A percentile compares a stretch with the other conserved stretches of the same genome.
Evolutionary conservation across 2,329 filamentous ascomycete species (phyloP).

Genomic region (Zymoseptoria tritici): DNA sequence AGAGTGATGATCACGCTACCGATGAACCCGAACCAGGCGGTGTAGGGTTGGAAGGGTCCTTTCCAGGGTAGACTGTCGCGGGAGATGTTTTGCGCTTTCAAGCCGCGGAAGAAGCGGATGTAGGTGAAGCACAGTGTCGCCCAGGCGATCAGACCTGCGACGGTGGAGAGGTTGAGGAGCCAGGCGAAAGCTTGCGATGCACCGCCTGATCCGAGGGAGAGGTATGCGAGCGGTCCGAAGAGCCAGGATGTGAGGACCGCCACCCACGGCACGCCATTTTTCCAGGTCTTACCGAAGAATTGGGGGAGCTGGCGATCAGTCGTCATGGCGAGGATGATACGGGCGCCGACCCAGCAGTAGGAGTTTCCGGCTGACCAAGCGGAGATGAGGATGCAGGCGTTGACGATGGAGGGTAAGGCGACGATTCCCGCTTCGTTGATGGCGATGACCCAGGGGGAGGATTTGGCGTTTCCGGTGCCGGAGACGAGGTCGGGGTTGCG

Average conservation of each 20-base stretch:
- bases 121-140: slow-evolving; percentile 35
- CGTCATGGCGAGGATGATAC: slow-evolving; percentile 53
- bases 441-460: slow-evolving; percentile 61
- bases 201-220: slow-evolving; percentile 26
- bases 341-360: slow-evolving; percentile 46
- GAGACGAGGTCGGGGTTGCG: slow-evolving; percentile 45
- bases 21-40: slow-evolving; percentile 15
- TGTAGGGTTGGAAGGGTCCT: slow-evolving; percentile 11
- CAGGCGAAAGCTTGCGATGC: slow-evolving; percentile 18
- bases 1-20: slow-evolving; percentile 21
- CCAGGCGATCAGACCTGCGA: slow-evolving; percentile 21
- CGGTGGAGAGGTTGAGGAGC: slow-evolving; percentile 19
- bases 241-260: slow-evolving; percentile 45
- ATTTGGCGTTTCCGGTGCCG: slow-evolving; percentile 29
- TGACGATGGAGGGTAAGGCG: slow-evolving; percentile 63
- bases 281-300: slow-evolving; percentile 47
- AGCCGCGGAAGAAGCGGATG: slow-evolving; percentile 39
- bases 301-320: slow-evolving; percentile 52
- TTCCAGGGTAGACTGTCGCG: slow-evolving; percentile 26
- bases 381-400: slow-evolving; percentile 65
- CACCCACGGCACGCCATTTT: slow-evolving; percentile 50
- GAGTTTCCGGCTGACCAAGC: slow-evolving; percentile 61
- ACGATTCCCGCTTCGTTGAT: slow-evolving; percentile 58
- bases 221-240: slow-evolving; percentile 33
- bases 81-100: slow-evolving; percentile 34